Base-by-base conservation (phyloP, 306 rosid species). In the Trifolium repens region DNA sequence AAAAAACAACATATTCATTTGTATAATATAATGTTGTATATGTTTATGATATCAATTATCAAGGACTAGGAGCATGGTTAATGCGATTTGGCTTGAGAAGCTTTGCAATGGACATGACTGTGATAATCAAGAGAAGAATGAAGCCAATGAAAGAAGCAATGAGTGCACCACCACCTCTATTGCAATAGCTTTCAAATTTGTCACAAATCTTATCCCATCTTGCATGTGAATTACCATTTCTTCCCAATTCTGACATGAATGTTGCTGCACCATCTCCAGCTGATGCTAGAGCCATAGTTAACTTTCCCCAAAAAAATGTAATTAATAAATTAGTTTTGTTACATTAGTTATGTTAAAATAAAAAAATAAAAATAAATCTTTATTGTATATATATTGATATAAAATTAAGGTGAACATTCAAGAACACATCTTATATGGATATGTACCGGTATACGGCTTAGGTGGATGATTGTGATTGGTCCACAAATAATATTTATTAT, bases 171-270 rank as follows among this genome's bases (percentile, higher is more conserved):
- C 79, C 90, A n/a, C 91, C 89, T 2, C 76, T 87, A 74, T 81
- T 75, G 57, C 98, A 94, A 46, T 75, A 94, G 42, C 49, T 67
- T 11, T 65, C 79, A 39, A 94, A 87, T 75, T 90, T 86, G 88
- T 94, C 97, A 58, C 97, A 94, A 5, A 92, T 94, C 77, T 94
- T 92, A 83, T 86, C 74, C 98, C 98, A 94, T 74, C 82, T 82
- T 16, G 98, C 98, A 74, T 94, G 96, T 5, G 91, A 86, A 19
- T 94, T 91, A 2, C 98, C 97, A 2, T 91, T 85, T 81, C 78
- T 94, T 46, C 96, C 98, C 37, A 94, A 80, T 62, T 75, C 84
- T 14, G 98, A 87, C 89, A 94, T 90, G 91, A 94, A 94, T 54
- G 90, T 74, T 5, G 98, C 98, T 39, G 91, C 98, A 7, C 98